Evolutionary conservation across 2,329 filamentous ascomycete genomes (phyloP).

Genomic region (Cytospora schulzeri): DNA sequence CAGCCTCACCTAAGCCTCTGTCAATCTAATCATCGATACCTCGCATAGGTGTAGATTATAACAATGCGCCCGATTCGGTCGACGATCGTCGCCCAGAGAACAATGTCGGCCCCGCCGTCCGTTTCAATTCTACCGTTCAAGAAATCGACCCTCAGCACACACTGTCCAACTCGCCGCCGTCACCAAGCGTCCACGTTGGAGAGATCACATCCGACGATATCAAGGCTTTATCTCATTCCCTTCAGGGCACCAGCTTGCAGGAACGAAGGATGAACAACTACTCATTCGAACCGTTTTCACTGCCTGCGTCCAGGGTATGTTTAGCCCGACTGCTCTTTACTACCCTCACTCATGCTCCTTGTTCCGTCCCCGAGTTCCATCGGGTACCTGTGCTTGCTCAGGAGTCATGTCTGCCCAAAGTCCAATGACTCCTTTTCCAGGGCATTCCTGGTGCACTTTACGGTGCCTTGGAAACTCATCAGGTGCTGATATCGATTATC

Average conservation of each 20-base stretch:
- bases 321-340: constrained; percentile 13
- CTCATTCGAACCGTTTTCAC: constrained; percentile 86
- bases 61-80: constrained; percentile 26
- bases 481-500: constrained; percentile 28
- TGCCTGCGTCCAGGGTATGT: constrained; percentile 81
- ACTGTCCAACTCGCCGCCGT: constrained; percentile 31
- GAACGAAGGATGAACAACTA: constrained; percentile 83
- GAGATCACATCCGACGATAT: constrained; percentile 64
- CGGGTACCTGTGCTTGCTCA: constrained; percentile 7
- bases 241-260: constrained; percentile 77
- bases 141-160: constrained; percentile 61
- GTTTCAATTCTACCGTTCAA: constrained; percentile 71
- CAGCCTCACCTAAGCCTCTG: constrained; percentile 6
- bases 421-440: neutral
- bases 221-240: constrained; percentile 68
- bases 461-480: neutral
- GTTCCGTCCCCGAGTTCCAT: neutral
- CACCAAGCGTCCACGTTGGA: constrained; percentile 24
- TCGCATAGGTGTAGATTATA: neutral
- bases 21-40: constrained; percentile 3
- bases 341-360: constrained; percentile 12
- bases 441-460: neutral
- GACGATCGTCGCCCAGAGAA: constrained; percentile 31
- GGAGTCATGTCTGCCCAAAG: neutral
- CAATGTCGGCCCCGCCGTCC: constrained; percentile 56